These are phyloP conservation scores for Massariosphaeria phaeospora DNA, from an alignment of 495 filamentous ascomycete genomes.

Conservation along the genomic window DNA sequence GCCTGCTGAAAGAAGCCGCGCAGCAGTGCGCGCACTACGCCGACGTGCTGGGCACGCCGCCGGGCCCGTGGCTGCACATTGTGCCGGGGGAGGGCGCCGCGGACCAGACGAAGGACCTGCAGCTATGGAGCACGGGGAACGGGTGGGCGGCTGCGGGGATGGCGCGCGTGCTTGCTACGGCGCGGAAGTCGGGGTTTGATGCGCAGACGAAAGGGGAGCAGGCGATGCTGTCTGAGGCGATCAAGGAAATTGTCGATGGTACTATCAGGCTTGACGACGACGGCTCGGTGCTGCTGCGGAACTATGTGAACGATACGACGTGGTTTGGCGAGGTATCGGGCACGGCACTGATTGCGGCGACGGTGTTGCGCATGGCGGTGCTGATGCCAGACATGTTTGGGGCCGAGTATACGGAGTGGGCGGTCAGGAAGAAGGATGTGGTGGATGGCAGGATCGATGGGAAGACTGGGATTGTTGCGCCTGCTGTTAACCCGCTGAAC, in stretches of 20 bases:
- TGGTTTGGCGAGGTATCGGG: conserved; percentile 54
- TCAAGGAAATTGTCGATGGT: conserved; percentile 48
- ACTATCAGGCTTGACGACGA: conserved; percentile 42
- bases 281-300: conserved; percentile 42
- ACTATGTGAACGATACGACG: conserved; percentile 47
- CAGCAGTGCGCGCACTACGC: conserved; percentile 45
- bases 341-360: conserved; percentile 45
- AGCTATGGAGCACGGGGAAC: conserved; percentile 51
- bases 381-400: conserved; percentile 42
- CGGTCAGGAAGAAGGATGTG: conserved; percentile 42
- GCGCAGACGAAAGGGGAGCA: conserved; percentile 36
- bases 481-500: conserved; percentile 48
- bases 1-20: conserved; percentile 40
- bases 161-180: conserved; percentile 47
- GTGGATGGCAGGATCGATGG: conserved; percentile 38
- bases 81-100: conserved; percentile 41
- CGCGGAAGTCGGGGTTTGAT: conserved; percentile 40
- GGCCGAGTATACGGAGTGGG: conserved; percentile 44
- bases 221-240: conserved; percentile 36
- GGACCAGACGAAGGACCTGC: conserved; percentile 44
- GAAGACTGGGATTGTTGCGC: conserved; percentile 41
- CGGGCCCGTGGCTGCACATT: conserved; percentile 48
- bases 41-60: conserved; percentile 38
- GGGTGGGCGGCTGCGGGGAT: conserved; percentile 51
- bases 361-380: conserved; percentile 46